Evolutionary conservation across 2,329 filamentous ascomycete species (phyloP).

Genomic region (Tolypocladium guangdongense): DNA sequence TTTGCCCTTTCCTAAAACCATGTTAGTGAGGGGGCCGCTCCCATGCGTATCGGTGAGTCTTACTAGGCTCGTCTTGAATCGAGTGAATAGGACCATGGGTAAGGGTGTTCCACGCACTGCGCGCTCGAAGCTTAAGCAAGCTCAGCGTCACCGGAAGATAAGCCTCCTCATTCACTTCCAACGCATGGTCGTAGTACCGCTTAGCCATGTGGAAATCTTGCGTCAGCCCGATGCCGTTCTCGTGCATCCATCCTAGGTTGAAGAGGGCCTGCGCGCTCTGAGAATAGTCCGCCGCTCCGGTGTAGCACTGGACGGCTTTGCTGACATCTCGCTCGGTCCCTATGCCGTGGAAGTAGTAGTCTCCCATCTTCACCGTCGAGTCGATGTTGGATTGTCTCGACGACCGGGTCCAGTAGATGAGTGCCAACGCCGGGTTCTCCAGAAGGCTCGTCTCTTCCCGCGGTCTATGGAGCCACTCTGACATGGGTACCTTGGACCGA

Average conservation of each 20-base stretch:
- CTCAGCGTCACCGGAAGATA: constrained; percentile 88
- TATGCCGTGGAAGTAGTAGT: constrained; percentile 83
- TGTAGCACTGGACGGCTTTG: constrained; percentile 89
- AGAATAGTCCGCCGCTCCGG: constrained; percentile 80
- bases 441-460: constrained; percentile 26
- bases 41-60: constrained; percentile 17
- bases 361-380: constrained; percentile 93
- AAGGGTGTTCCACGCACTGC: constrained; percentile 90
- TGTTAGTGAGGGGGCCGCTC: not conserved
- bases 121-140: constrained; percentile 69
- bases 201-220: constrained; percentile 98
- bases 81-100: constrained; percentile 86
- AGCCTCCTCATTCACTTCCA: constrained; percentile 85
- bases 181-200: constrained; percentile 84
- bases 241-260: constrained; percentile 99
- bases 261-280: constrained; percentile 91
- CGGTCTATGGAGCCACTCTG: constrained; percentile 36
- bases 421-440: constrained; percentile 50
- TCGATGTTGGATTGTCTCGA: constrained; percentile 90
- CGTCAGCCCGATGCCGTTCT: constrained; percentile 83
- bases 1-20: constrained; percentile 48
- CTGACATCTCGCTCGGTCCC: constrained; percentile 62
- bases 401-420: constrained; percentile 92
- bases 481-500: constrained; percentile 33
- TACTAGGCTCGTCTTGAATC: constrained; percentile 81